These are phyloP conservation scores for Fremontodendron californicum DNA, from an alignment of 345 rosid genomes.

Conservation along the genomic window DNA sequence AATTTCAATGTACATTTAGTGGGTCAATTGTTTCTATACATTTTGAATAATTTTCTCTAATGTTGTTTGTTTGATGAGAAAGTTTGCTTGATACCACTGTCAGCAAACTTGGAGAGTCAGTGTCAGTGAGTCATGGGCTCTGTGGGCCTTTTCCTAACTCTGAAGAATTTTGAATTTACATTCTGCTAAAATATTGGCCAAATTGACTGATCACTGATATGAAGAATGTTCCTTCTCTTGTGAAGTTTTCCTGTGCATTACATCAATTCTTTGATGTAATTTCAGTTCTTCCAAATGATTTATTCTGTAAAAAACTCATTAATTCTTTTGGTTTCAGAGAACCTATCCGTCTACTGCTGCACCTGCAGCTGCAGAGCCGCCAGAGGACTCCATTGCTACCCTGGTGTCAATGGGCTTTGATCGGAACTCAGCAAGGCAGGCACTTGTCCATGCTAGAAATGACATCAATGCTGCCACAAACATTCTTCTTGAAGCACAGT, in stretches of 20 bases:
- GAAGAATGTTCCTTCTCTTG: neutral
- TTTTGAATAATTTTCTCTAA: neutral
- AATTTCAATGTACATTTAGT: neutral
- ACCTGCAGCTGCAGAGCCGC: conserved; percentile 41
- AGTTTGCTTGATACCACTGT: neutral
- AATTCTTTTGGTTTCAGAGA: conserved; percentile 20
- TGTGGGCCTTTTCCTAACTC: neutral
- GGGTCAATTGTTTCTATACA: neutral
- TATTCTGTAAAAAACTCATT: neutral
- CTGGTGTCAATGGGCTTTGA: conserved; percentile 72
- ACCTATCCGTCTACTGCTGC: neutral
- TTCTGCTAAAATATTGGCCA: neutral
- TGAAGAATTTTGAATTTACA: neutral
- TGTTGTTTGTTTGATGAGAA: neutral
- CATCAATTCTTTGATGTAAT: neutral
- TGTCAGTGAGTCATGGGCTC: neutral
- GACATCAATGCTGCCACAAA: conserved; percentile 89
- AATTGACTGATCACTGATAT: neutral
- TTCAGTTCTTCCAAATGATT: neutral
- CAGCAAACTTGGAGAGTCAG: neutral
- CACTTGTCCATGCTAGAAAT: conserved; percentile 60
- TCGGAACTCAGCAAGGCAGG: conserved; percentile 80
- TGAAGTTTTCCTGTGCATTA: too few relatives aligned
- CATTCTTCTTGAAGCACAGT: conserved; percentile 91
- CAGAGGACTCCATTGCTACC: conserved; percentile 51